These are phyloP conservation scores for Sporisorium scitamineum DNA, from an alignment of 1,284 basidiomycete species.

Conservation along the genomic window DNA sequence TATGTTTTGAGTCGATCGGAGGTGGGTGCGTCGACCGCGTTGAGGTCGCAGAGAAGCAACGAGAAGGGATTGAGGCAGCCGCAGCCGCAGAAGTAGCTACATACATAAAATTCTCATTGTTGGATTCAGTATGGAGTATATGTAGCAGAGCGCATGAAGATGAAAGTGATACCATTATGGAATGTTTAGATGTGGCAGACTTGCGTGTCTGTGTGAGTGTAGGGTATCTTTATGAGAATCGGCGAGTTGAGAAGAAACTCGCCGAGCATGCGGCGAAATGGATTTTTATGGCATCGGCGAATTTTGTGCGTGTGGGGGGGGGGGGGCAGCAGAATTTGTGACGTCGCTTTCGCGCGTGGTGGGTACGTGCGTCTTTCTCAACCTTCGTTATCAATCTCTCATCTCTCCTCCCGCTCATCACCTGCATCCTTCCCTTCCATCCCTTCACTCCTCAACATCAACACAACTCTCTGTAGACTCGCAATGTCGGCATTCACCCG, in stretches of 20 bases:
- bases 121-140: too few relatives aligned
- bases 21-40: conserved; percentile 11
- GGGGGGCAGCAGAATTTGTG: background rate
- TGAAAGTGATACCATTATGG: background rate
- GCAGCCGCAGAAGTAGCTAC: background rate
- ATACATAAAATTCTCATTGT: too few relatives aligned
- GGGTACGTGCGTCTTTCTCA: background rate
- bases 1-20: conserved; percentile 20
- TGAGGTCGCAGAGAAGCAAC: conserved; percentile 25
- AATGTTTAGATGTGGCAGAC: background rate
- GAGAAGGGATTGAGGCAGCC: conserved; percentile 17
- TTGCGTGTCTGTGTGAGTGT: background rate
- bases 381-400: background rate
- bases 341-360: background rate
- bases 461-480: background rate
- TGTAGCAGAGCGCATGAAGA: background rate
- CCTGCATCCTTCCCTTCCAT: background rate
- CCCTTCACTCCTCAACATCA: too few relatives aligned
- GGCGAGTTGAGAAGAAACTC: background rate
- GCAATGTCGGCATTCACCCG: conserved; percentile 46
- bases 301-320: background rate
- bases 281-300: background rate
- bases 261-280: background rate
- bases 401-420: background rate
- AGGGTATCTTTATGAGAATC: background rate